Base-by-base conservation (phyloP, 352 stramenopile genomes). In the Globisporangium emineosum region DNA sequence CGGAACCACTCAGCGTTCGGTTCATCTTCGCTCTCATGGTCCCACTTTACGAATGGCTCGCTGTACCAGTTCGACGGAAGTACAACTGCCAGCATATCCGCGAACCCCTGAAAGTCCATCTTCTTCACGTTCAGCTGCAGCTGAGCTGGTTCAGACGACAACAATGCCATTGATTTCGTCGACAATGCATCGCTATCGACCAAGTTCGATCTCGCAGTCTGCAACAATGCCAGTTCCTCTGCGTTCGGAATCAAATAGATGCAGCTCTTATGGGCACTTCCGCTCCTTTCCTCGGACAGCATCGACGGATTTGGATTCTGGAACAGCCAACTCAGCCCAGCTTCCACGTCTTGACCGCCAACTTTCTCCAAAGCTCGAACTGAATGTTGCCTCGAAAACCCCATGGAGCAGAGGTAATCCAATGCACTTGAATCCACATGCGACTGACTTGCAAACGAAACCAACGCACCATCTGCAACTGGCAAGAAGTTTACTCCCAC, bases 261-360 rank as follows among this genome's bases (percentile, higher is more conserved):
- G 27, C 33, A 32, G 30, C 29, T 66, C 21, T 21, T 42, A 21
- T 47, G 15, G 15, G 40, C 51, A 60, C n/a, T 62, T 58, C 29
- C 27, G 25, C 23, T 37, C 17, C 23, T 23, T 54, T 21, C 33
- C 32, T 23, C 43, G 32, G 54, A 5, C 64, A 55, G 62, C 23
- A 69, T 40, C 45, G 71, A 64, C 42, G 76, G 69, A 60, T 81
- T 75, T 25, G 77, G 74, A 71, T 87, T 78, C 33, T 84, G 71
- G 56, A 91, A 71, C 33, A 91, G 57, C 80, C 80, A 91, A 62
- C 89, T 87, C 5, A 91, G 64, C 13, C 78, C 81, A 23, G 57
- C 68, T 70, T 90, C 78, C n/a, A 88, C 65, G 43, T 72, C 69
- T 45, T 76, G 35, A 29, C 51, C 55, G 15, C 77, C 80, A 21